Evolutionary conservation across 352 stramenopile species (phyloP).

Genomic region (Thalassiosira mediterranea): DNA sequence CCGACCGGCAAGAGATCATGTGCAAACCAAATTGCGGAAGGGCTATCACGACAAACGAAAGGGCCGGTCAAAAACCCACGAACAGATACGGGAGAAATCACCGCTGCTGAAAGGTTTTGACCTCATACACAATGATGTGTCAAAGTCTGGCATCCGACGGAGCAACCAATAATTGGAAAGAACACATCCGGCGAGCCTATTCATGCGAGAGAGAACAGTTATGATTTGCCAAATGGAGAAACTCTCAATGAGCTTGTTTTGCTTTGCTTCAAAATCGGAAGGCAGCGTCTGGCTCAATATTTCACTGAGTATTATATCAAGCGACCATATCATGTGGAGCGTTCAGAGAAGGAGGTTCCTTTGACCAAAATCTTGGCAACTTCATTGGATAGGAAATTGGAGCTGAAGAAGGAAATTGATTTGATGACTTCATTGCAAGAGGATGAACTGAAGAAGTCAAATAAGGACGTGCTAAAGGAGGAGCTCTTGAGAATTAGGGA

Average conservation of each 20-base stretch:
- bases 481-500: not conserved
- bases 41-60: not conserved
- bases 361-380: conserved; percentile 9
- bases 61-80: conserved; percentile 1
- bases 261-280: conserved; percentile 4
- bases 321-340: not conserved
- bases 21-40: conserved; percentile 4
- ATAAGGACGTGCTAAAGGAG: not conserved
- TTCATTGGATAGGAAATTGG: not conserved
- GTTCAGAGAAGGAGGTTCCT: conserved; percentile 23
- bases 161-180: conserved; percentile 15
- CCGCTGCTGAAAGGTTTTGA: conserved; percentile 1
- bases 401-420: conserved; percentile 4
- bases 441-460: not conserved
- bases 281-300: conserved; percentile 3
- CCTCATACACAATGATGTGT: conserved; percentile 4
- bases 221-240: not conserved
- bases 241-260: conserved; percentile 14
- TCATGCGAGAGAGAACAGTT: conserved; percentile 1
- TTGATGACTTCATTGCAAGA: not conserved
- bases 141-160: conserved; percentile 1
- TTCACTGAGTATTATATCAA: conserved; percentile 13
- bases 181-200: not conserved
- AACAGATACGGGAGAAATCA: not conserved
- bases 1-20: not conserved